A percentile compares a stretch with the other conserved stretches of the same genome.
phyloP scores from a whole-genome alignment of 2,329 filamentous ascomycete species.

The Ophiocordyceps polyrhachis-furcata region DNA sequence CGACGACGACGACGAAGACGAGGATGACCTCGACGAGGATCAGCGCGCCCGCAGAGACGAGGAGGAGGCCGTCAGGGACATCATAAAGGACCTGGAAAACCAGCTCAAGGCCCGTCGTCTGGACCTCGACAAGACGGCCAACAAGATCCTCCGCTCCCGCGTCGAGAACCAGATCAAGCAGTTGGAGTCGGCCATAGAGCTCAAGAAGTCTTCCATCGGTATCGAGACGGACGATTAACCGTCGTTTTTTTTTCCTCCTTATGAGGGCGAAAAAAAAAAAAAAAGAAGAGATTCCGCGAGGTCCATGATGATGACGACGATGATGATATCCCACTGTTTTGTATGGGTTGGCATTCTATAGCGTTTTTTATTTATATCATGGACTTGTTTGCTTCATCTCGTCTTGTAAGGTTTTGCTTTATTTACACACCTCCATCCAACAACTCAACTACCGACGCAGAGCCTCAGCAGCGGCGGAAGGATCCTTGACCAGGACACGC shows the following conservation, averaged over 20 bases:
- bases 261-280: no score
- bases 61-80: constrained; percentile 34
- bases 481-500: constrained; percentile 11
- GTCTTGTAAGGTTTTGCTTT: no score
- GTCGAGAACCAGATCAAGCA: constrained; percentile 30
- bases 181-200: constrained; percentile 23
- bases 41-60: constrained; percentile 29
- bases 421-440: no score
- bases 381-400: no score
- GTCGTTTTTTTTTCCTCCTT: no score
- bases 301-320: no score
- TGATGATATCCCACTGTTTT: no score
- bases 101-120: constrained; percentile 26
- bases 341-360: no score
- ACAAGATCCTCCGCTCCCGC: constrained; percentile 30
- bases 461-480: constrained; percentile 5
- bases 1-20: constrained; percentile 24
- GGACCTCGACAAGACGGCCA: constrained; percentile 23
- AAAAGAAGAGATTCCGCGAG: no score
- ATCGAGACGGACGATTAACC: constrained; percentile 18
- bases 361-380: no score
- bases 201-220: constrained; percentile 25
- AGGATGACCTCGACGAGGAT: constrained; percentile 35
- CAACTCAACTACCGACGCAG: constrained; percentile 5
- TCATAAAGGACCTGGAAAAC: constrained; percentile 33